Base-by-base conservation (phyloP, 1,284 basidiomycete genomes). In the Moesziomyces aphidis region DNA sequence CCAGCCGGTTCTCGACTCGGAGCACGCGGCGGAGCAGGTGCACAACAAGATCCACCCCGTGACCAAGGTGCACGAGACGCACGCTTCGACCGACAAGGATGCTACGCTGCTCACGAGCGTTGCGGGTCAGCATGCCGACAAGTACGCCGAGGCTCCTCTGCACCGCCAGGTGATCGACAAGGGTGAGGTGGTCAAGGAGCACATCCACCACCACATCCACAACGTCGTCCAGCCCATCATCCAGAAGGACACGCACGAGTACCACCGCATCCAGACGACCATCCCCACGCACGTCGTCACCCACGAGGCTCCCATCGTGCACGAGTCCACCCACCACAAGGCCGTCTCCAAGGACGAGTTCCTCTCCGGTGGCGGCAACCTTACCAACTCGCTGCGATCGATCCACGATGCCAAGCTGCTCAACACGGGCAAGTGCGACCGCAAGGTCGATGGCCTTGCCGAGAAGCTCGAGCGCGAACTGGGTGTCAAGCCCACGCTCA, bases 181-280 rank as follows among this genome's bases (percentile, higher is more conserved):
- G 77, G 82, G 83, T 47, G 83, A 84, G 77, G 52, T 48, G 13
- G 83, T 83, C 44, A 78, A 79, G 45, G 81, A 83, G 62, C 65
- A 70, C 58, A 76, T 81, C 50, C 80, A 82, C 75, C 82, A 83
- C 72, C 81, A 84, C 73, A 80, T 85, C 39, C 82, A 84, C 79
- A 83, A 85, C 74, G 74, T 85, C 24, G 83, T 85, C 11, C 83
- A 85, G 73, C 84, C 84, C 21, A 72, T 83, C 58, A 79, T 85
- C 28, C 64, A 83, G 74, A 78, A 82, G 55, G 84, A 85, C 60
- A 73, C 72, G 3, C 83, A 85, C 76, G 82, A 83, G 72, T 77
- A 82, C 78, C 77, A 82, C 75, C 77, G 80, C 51, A 80, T 80
- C 54, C 78, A 81, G 53, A 83, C 81, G n/a, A 69, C 67, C 34